Evolutionary conservation across 2,329 filamentous ascomycete species (phyloP).

Genomic region (Cladophialophora exuberans): DNA sequence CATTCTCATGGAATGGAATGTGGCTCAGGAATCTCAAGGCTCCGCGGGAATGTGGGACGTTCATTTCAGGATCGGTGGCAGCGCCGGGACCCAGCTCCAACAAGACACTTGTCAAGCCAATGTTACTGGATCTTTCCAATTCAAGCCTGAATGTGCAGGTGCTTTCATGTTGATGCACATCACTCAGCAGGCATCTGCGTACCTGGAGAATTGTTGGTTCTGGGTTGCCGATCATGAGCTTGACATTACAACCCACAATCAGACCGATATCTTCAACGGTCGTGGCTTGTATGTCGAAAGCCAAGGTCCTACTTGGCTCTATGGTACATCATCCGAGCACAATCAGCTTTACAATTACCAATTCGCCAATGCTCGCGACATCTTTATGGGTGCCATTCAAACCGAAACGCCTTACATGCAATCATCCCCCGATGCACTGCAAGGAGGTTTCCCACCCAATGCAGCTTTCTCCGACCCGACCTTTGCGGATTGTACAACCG

Average conservation of each 20-base stretch:
- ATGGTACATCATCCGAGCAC: slow-evolving; percentile 70
- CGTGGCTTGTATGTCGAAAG: slow-evolving; percentile 82
- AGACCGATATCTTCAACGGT: slow-evolving; percentile 79
- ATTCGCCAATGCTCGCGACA: slow-evolving; percentile 72
- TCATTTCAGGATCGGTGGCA: slow-evolving; percentile 91
- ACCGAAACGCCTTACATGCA: slow-evolving; percentile 79
- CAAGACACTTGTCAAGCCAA: slow-evolving; percentile 79
- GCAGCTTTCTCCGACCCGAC: slow-evolving; percentile 66
- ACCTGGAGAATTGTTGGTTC: slow-evolving; percentile 88
- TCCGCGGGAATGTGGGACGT: slow-evolving; percentile 87
- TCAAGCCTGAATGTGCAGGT: slow-evolving; percentile 71
- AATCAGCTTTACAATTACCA: slow-evolving; percentile 77
- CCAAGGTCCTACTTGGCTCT: slow-evolving; percentile 77
- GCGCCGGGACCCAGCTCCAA: slow-evolving; percentile 80
- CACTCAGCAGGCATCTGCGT: slow-evolving; percentile 63
- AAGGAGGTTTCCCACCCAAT: slow-evolving; percentile 63
- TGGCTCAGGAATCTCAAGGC: slow-evolving; percentile 66
- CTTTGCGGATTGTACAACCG: slow-evolving; percentile 64
- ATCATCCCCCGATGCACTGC: slow-evolving; percentile 83
- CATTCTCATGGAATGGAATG: slow-evolving; percentile 90
- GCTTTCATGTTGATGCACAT: slow-evolving; percentile 68
- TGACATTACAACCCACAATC: slow-evolving; percentile 69
- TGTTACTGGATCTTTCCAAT: slow-evolving; percentile 60
- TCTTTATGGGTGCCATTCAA: slow-evolving; percentile 84
- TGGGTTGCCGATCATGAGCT: slow-evolving; percentile 93